Base-by-base conservation (phyloP, 2,329 filamentous ascomycete genomes). In the Fusarium mundagurra region DNA sequence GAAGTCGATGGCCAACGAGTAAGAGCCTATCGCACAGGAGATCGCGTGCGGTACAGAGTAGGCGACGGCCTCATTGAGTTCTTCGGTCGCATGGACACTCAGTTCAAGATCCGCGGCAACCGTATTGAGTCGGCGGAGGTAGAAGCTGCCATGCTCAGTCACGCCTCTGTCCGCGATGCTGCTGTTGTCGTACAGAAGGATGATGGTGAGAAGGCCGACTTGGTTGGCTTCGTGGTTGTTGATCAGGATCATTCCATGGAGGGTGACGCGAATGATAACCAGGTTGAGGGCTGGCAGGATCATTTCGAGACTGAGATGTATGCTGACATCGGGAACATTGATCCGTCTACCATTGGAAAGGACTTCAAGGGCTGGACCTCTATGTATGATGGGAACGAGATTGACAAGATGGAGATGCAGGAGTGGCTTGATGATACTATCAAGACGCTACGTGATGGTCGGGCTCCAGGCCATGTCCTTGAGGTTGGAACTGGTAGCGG, bases 391-490 rank as follows among this genome's bases (percentile, higher is more conserved):
- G 57, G 57, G 14, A 45, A 14, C 17, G 41, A 48, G 10, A 60
- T 60, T 8, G 43, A 60, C 11, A 48, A 38, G 41, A 24, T 8
- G 6, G 43, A 60, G 43, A 82, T 82, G 81, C 59, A 77, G 6
- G 80, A 80, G 53, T 82, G 80, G 81, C 69, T 82, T 1, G 75
- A 80, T 14, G 81, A 82, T 17, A 80, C 79, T 2, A 77, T 81
- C 2, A 20, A 57, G 3, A 65, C 72, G 0, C 70, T 81, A 3
- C 67, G 51, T 17, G 69, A 77, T 10, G 31, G 72, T 67, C 14
- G 41, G 33, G 34, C 9, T 4, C 18, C 20, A 11, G 64, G 66
- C 3, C 48, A 73, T n/a, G 75, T 82, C 1, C 69, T 82, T 1
- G 81, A 82, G 50, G 62, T 82, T 1, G 81, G 81, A 3, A 77